Percentiles rank a stretch among this genome's conserved stretches.
Conservation (phyloP, 805 yeast genomes). For the Metschnikowia lachancei region DNA sequence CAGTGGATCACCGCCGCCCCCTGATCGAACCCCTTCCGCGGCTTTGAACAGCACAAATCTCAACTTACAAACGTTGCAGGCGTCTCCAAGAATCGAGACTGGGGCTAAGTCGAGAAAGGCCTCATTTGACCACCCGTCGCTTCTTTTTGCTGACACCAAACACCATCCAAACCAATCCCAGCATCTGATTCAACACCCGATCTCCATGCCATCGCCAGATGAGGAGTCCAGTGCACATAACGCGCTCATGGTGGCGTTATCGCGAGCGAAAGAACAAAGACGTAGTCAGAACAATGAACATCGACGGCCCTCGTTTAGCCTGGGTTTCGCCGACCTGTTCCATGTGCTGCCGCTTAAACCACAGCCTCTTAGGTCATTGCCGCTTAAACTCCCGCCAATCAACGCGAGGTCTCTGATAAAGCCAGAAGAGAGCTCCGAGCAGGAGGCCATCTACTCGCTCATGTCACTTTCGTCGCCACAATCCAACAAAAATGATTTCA, state of each 20-base stretch:
- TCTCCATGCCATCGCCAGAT: constrained; percentile 31
- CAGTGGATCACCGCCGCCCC: constrained; percentile 1
- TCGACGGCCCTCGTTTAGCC: constrained; percentile 14
- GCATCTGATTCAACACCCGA: not conserved
- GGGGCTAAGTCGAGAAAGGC: not conserved
- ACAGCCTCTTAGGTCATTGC: not conserved
- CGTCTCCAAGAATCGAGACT: constrained; percentile 25
- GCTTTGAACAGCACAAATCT: constrained; percentile 31
- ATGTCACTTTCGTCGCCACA: constrained; percentile 57
- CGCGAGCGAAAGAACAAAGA: constrained; percentile 23
- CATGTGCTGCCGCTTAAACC: constrained; percentile 4
- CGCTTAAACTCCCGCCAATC: constrained; percentile 17
- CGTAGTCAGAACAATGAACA: constrained; percentile 13
- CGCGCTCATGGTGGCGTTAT: constrained; percentile 42
- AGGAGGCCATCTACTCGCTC: constrained; percentile 54
- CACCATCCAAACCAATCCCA: not conserved
- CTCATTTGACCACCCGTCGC: constrained; percentile 3
- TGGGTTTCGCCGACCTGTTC: constrained; percentile 8
- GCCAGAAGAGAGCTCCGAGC: constrained; percentile 37
- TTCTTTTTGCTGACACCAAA: not conserved
- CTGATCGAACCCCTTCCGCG: constrained; percentile 19
- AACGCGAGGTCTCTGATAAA: constrained; percentile 12
- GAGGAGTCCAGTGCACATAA: constrained; percentile 46
- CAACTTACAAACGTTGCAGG: constrained; percentile 38
- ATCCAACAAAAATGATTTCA: constrained; percentile 24